Evolutionary conservation across 2,329 filamentous ascomycete genomes (phyloP), one percentile per base, ranked within the genome.

Genomic region (Cladosporium sp.): DNA sequence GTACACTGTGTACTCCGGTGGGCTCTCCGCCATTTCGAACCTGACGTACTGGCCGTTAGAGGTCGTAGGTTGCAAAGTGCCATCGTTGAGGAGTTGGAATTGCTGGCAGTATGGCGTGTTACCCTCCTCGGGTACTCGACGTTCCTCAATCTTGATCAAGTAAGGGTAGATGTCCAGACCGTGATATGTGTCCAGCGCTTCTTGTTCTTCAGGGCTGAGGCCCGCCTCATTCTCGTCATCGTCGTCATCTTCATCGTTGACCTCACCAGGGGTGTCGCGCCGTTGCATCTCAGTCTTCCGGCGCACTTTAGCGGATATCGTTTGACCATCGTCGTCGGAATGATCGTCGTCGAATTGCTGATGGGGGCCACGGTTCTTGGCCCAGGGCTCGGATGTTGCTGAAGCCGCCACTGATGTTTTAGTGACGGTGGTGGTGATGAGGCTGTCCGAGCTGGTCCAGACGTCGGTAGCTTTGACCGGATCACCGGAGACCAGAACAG

Each of bases 81-180:
- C 77, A 57, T 82, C 72, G 44, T 77, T 67, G 51, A 81, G 68
- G 10, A 86, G 73, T 56, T 79, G 72, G 75, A 85, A 84, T 62
- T 84, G 78, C 61, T 85, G 76, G 62, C 84, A 87, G 64, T 84
- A 86, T 1, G 83, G 78, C 46, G 72, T 61, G 8, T 72, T 65
- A 5, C 72, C 68, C 41, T 72, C 69, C 11, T 56, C 54, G 7
- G 73, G 68, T 14, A 79, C 63, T 19, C 84, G 77, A 48, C 82
- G 79, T 66, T 87, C 83, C 64, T 84, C 80, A 43, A 87, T 75
- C 67, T 86, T 86, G 61, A 86, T 74, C 22, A 80, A 73, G 46
- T 79, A 81, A 1, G 83, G 81, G 31, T 63, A 64, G 45, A 62
- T 46, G 4, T 44, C 34, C 5, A 52, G 49, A 38, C 34, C 48